Base-by-base conservation (phyloP, 2,329 filamentous ascomycete species). In the Cladosporium cucumerinum region DNA sequence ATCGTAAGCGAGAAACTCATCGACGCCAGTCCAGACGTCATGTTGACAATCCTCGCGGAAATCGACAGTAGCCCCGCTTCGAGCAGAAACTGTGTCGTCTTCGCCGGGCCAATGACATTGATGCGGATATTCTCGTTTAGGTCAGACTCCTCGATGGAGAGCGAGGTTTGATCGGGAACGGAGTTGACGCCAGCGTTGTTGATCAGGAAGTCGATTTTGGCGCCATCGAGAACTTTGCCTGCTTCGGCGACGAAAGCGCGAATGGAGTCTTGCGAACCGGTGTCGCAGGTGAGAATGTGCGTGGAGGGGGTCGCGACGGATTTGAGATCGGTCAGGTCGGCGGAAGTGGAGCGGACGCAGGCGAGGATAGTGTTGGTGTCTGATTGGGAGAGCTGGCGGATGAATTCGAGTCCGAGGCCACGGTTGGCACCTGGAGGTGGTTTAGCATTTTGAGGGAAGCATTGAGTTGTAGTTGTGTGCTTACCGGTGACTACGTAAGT, bases 391-490 rank as follows among this genome's bases (percentile, higher is more conserved):
- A 84, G 73, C 69, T 84, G 82, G 52, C 80, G 78, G 51, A 82
- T 80, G 66, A 84, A 83, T 67, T 85, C 82, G 54, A 84, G 76
- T 34, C 82, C 82, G 69, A 82, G 79, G 61, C 79, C 80, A 70
- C 79, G 75, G 64, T 78, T 79, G 49, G 79, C 79, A 65, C 80
- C 80, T 28, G 80, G 71, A 21, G 5, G 58, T 79, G 66, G 68
- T 74, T 75, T 21, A 28, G 61, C 78, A 65, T 68, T 74, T 74
- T 39, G 55, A 51, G 3, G 8, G n/a, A 11, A 21, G 23, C 26
- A 26, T 26, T 55, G 57, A n/a, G 26, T 12, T 11, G 30, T 23
- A 3, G 18, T 61, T 48, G 12, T 36, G 18, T 32, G 25, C 39
- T 52, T 46, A 62, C 60, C 60, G 12, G 60, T 62, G 34, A 62